Conservation (phyloP, 768 basidiomycete genomes). For the Boletus tylopilopsis region DNA sequence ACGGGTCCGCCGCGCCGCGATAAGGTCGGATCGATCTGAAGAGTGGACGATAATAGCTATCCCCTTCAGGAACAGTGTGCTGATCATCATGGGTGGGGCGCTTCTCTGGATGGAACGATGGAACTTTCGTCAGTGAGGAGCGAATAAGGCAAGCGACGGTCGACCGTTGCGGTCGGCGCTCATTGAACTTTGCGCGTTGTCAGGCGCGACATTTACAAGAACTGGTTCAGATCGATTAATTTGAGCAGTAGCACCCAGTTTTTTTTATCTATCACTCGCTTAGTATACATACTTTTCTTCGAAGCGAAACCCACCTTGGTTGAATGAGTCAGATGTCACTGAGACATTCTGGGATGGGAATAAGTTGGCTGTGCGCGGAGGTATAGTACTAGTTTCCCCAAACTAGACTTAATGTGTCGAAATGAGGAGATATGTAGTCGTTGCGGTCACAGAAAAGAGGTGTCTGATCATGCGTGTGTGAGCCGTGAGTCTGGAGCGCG, state of each 20-base stretch:
- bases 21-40: constrained; percentile 20
- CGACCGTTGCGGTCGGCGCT: not conserved
- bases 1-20: constrained; percentile 11
- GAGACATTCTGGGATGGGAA: not conserved
- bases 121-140: not conserved
- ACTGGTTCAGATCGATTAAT: not conserved
- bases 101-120: constrained; percentile 3
- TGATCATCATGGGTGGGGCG: constrained; percentile 10
- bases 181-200: not conserved
- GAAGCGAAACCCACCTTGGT: not conserved
- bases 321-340: too few species aligned
- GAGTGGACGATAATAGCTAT: constrained; percentile 3
- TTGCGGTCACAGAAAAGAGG: not conserved
- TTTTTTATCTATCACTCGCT: not conserved
- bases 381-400: too few species aligned
- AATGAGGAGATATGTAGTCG: too few species aligned
- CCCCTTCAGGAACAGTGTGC: constrained; percentile 6
- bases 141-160: not conserved
- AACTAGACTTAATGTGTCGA: too few species aligned
- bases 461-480: not conserved
- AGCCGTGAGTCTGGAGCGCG: not conserved
- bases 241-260: not conserved
- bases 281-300: not conserved
- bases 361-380: not conserved
- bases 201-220: not conserved